Base-by-base conservation (phyloP, 192 early-diverging fungal species). In the Chytriomyces sp. region DNA sequence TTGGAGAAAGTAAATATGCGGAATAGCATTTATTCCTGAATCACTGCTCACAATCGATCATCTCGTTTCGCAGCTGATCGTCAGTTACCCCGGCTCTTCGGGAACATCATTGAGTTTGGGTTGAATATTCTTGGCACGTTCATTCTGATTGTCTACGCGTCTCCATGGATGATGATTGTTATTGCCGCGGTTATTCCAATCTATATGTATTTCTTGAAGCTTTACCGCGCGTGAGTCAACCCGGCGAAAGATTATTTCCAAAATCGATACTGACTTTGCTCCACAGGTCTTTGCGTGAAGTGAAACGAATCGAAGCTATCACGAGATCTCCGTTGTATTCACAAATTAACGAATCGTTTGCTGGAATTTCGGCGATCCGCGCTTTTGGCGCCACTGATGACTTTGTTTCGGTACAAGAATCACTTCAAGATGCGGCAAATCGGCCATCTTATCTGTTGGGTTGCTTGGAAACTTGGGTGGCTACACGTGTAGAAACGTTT, bases 261-360 rank as follows among this genome's bases (percentile, higher is more conserved):
- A 35, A 35, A 35, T 35, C 28, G 4, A 35, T 1, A 35, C 35
- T 35, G 35, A 57, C 53, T 20, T 57, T 57, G 13, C 53, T 57
- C 20, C 53, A 20, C 3, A 13, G 16, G 3, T 57, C 53, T 57
- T 57, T 20, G 20, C 90, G 97, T 60, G 95, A 98, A 75, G 77
- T 98, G 44, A 74, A 74, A 63, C 20, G 57, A n/a, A 13, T 61
- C 5, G 35, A 46, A 61, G n/a, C 28, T 0, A 13, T 74, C 8
- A 1, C 35, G 7, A 46, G 60, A 46, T 87, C 88, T 35, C 93
- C 94, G 5, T 85, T 93, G 24, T 86, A 89, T 79, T 87, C 93
- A 68, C 89, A 94, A 60, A 93, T 95, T 74, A 89, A 88, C 75
- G 94, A 98, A 83, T 89, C 92, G 16, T 69, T 85, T 7, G 50